A percentile compares a stretch with the other conserved stretches of the same genome.
These are phyloP conservation scores for Onygenales sp. DNA, from an alignment of 2,329 filamentous ascomycete species.

Conservation along the genomic window DNA sequence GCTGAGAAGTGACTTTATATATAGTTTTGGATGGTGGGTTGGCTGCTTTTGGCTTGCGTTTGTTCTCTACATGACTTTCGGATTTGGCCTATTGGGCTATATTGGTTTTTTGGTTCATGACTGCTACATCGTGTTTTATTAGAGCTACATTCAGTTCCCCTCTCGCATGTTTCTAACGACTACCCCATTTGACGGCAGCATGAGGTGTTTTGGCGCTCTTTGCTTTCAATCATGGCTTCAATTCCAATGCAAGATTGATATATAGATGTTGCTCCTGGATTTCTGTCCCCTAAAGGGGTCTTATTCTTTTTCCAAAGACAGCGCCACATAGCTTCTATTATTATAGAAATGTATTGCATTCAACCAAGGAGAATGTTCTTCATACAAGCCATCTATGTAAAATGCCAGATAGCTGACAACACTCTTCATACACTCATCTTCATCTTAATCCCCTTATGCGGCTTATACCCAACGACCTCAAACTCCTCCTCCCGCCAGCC, in stretches of 20 bases:
- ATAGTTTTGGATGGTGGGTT: neutral
- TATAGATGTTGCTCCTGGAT: no score
- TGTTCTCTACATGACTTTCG: neutral
- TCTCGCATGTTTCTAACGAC: neutral
- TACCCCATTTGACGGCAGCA: neutral
- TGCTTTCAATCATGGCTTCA: neutral
- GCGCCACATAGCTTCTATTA: no score
- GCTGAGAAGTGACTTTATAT: conserved; percentile 42
- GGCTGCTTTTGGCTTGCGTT: neutral
- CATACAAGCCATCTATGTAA: neutral
- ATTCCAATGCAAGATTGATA: no score
- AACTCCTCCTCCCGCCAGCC: conserved; percentile 87
- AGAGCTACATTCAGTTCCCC: neutral
- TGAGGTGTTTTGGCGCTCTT: neutral
- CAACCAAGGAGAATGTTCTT: neutral
- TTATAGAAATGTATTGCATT: no score
- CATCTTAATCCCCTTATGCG: conserved; percentile 89
- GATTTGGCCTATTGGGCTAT: neutral
- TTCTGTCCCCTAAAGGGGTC: no score
- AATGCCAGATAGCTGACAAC: neutral
- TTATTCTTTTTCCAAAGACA: no score
- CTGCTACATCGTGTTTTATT: no score
- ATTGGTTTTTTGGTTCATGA: neutral
- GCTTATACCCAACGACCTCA: conserved; percentile 75
- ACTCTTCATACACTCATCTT: conserved; percentile 79